Conservation (phyloP, 805 yeast species). For the Brettanomyces bruxellensis region DNA sequence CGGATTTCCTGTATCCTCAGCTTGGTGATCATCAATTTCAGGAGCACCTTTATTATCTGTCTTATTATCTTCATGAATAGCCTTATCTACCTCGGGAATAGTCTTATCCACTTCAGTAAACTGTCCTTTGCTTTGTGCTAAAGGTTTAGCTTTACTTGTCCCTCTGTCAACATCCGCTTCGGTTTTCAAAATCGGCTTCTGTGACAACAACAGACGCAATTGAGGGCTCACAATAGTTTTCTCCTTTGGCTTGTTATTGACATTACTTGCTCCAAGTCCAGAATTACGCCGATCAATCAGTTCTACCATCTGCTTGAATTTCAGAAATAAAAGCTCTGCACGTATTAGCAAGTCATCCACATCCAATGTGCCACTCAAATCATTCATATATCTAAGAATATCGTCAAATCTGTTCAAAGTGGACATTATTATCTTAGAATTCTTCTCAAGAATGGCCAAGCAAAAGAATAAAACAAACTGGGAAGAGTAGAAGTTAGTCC, state of each 20-base stretch:
- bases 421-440: slow-evolving; percentile 67
- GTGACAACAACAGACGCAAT: slow-evolving; percentile 51
- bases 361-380: slow-evolving; percentile 67
- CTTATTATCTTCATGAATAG: no score
- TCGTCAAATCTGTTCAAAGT: slow-evolving; percentile 80
- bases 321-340: slow-evolving; percentile 72
- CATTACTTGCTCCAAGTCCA: slow-evolving; percentile 12
- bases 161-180: slow-evolving; percentile 22
- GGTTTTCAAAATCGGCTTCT: slow-evolving; percentile 50
- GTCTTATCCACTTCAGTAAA: no score
- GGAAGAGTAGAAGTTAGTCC: slow-evolving; percentile 80
- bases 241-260: not conserved
- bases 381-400: slow-evolving; percentile 87
- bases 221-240: slow-evolving; percentile 36
- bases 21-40: no score
- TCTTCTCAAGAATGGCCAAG: slow-evolving; percentile 80
- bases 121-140: no score
- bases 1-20: no score
- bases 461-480: slow-evolving; percentile 87
- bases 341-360: slow-evolving; percentile 72
- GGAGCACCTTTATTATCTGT: no score
- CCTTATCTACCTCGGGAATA: no score
- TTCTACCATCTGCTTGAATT: slow-evolving; percentile 72
- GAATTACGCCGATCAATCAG: slow-evolving; percentile 51
- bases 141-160: not conserved